phyloP scores from a whole-genome alignment of 371 early-diverging fungal species.

The Rhizopus arrhizus region DNA sequence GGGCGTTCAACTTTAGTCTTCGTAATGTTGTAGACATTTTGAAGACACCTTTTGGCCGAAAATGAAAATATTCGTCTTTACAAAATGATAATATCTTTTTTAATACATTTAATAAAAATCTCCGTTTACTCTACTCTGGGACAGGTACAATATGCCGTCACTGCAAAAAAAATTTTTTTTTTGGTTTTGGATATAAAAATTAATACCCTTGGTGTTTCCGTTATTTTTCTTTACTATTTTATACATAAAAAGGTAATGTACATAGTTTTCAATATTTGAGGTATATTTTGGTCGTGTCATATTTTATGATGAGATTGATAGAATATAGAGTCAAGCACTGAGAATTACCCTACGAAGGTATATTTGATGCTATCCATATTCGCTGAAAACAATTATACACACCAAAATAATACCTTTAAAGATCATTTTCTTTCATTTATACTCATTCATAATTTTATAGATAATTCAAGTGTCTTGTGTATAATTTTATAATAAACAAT shows the following conservation, averaged over 20 bases:
- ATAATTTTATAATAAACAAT: background rate
- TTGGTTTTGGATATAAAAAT: background rate
- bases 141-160: no score
- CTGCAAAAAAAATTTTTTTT: constrained; percentile 10
- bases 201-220: background rate
- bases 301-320: constrained; percentile 44
- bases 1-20: constrained; percentile 15
- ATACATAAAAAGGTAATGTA: constrained; percentile 9
- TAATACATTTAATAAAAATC: background rate
- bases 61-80: background rate
- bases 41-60: constrained; percentile 21
- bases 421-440: no score
- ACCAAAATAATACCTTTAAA: background rate
- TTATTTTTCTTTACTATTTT: constrained; percentile 1
- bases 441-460: no score
- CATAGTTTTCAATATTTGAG: background rate
- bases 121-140: no score
- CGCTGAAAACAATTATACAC: constrained; percentile 27
- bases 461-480: no score
- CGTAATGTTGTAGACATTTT: constrained; percentile 22
- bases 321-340: constrained; percentile 55
- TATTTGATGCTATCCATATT: constrained; percentile 43
- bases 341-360: constrained; percentile 39
- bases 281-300: background rate
- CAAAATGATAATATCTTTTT: no score